Conservation (phyloP, 176 grass and related monocot genomes). For the Carex pumila region DNA sequence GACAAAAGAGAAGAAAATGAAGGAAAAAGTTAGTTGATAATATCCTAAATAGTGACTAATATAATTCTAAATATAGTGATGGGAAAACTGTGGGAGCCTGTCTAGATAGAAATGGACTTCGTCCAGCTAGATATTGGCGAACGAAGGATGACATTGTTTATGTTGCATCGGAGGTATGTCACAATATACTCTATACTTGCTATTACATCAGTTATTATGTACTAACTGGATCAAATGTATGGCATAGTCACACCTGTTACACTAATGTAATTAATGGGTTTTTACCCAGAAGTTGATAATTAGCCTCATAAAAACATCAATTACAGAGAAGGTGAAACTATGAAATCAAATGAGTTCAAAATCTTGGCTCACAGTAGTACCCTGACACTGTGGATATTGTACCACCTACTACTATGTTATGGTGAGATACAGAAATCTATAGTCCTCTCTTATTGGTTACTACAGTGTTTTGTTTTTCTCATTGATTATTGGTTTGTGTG, state of each 20-base stretch:
- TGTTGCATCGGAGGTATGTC: constrained; percentile 95
- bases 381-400: background rate
- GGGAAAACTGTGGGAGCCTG: constrained; percentile 90
- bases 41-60: background rate
- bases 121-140: constrained; percentile 99
- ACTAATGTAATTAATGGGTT: background rate
- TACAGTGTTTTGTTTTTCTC: background rate
- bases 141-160: constrained; percentile 95
- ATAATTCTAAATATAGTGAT: constrained; percentile 64
- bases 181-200: background rate
- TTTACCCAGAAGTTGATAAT: background rate
- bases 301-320: background rate
- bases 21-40: background rate
- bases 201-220: background rate
- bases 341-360: background rate
- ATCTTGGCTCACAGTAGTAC: background rate
- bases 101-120: constrained; percentile 98
- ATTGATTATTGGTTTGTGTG: background rate
- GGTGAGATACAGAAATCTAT: background rate
- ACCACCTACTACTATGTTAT: background rate
- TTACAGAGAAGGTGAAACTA: background rate
- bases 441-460: background rate
- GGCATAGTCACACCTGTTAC: background rate
- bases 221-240: constrained; percentile 11
- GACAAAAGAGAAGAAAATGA: background rate